Evolutionary conservation across 495 filamentous ascomycete genomes (phyloP).

Genomic region (Penicillium pancosmium): DNA sequence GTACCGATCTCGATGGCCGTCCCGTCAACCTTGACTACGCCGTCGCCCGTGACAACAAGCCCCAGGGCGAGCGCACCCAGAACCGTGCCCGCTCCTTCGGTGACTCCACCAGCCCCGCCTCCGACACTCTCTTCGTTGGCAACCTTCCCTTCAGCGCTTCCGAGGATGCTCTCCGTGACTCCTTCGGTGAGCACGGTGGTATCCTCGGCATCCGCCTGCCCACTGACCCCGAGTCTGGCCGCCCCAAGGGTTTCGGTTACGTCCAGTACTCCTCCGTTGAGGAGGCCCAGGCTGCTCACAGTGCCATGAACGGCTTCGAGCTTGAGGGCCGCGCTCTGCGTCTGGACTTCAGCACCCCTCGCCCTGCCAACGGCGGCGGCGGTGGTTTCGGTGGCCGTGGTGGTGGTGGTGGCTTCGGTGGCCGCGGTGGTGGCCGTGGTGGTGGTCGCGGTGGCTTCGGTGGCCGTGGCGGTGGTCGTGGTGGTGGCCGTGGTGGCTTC

Average conservation of each 20-base stretch:
- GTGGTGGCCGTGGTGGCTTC: slow-evolving; percentile 48
- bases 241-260: slow-evolving; percentile 94
- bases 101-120: slow-evolving; percentile 74
- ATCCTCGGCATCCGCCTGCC: slow-evolving; percentile 85
- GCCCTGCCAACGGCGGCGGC: slow-evolving; percentile 62
- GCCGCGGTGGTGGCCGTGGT: slow-evolving; percentile 50
- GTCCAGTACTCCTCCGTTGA: slow-evolving; percentile 82
- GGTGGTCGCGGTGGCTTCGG: slow-evolving; percentile 57
- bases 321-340: slow-evolving; percentile 81
- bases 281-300: slow-evolving; percentile 78
- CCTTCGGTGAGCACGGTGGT: slow-evolving; percentile 71
- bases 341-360: slow-evolving; percentile 85
- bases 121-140: slow-evolving; percentile 90
- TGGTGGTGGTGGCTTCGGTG: slow-evolving; percentile 55
- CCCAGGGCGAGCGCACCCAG: slow-evolving; percentile 60
- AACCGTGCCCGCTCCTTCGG: slow-evolving; percentile 76
- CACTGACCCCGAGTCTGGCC: slow-evolving; percentile 83
- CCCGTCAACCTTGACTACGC: slow-evolving; percentile 89
- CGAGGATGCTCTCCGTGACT: slow-evolving; percentile 71
- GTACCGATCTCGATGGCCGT: slow-evolving; percentile 79
- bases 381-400: slow-evolving; percentile 56
- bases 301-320: slow-evolving; percentile 72
- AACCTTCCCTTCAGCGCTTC: slow-evolving; percentile 87
- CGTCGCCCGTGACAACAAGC: slow-evolving; percentile 59
- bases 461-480: slow-evolving; percentile 56